Conservation (phyloP, 805 yeast genomes). For the Maudiozyma saulgeensis region DNA sequence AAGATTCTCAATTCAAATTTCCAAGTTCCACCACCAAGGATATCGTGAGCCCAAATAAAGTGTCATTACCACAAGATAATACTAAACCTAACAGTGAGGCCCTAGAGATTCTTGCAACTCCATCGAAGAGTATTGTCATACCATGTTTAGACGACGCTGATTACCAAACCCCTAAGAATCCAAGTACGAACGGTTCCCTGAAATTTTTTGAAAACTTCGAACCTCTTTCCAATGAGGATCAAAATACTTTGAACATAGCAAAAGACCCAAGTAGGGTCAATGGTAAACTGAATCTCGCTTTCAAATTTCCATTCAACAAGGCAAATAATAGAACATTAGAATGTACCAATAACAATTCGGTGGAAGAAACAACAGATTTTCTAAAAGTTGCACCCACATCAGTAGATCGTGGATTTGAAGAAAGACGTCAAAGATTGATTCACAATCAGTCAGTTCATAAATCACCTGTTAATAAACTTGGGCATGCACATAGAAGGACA, state of each 20-base stretch:
- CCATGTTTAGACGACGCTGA: constrained; percentile 17
- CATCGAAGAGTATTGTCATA: constrained; percentile 20
- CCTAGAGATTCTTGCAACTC: constrained; percentile 19
- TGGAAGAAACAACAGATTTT: constrained; percentile 7
- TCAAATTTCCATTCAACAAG: constrained; percentile 17
- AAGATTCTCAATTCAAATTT: no score
- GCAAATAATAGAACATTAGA: neutral
- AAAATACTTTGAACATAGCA: neutral
- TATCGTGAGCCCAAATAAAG: neutral
- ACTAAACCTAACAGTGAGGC: constrained; percentile 6
- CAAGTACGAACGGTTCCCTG: constrained; percentile 12
- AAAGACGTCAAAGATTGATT: constrained; percentile 16
- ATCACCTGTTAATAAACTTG: constrained; percentile 6
- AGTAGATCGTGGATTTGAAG: constrained; percentile 10
- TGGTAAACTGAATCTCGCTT: constrained; percentile 14
- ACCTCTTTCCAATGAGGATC: neutral
- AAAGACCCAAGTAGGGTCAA: neutral
- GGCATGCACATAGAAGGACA: constrained; percentile 25
- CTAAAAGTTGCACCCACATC: constrained; percentile 9
- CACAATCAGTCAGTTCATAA: constrained; percentile 4
- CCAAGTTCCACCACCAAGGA: neutral
- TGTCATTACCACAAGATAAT: neutral
- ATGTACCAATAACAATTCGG: neutral
- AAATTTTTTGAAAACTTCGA: constrained; percentile 20
- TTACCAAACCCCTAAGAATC: constrained; percentile 8